phyloP scores from a whole-genome alignment of 768 basidiomycete species.

The Lentinula lateritia region DNA sequence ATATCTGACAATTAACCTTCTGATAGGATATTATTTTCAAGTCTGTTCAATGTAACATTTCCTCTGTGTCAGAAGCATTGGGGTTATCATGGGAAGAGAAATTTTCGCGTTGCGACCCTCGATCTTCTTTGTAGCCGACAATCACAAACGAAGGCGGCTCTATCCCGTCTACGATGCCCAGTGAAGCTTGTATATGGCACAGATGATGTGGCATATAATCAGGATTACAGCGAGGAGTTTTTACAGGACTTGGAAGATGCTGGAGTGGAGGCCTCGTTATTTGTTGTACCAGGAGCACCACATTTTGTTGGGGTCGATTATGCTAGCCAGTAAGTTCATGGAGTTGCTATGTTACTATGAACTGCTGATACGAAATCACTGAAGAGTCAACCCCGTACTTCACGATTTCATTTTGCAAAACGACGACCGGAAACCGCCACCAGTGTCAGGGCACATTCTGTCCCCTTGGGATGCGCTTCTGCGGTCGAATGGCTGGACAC shows the following conservation, averaged over 20 bases:
- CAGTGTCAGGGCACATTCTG: background rate
- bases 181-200: conserved; percentile 18
- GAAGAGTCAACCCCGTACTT: conserved; percentile 3
- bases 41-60: background rate
- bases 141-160: conserved; percentile 9
- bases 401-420: conserved; percentile 6
- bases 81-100: conserved; percentile 5
- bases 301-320: conserved; percentile 16
- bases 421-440: conserved; percentile 1
- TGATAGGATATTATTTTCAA: background rate
- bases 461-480: conserved; percentile 2
- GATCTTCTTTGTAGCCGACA: conserved; percentile 13
- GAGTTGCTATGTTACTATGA: background rate
- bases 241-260: conserved; percentile 14
- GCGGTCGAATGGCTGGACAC: background rate
- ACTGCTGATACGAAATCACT: too few relatives aligned
- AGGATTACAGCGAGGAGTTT: conserved; percentile 13
- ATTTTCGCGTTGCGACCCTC: conserved; percentile 9
- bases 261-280: conserved; percentile 13
- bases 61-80: conserved; percentile 11
- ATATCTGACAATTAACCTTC: background rate
- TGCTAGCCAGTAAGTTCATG: conserved; percentile 11
- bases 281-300: conserved; percentile 11
- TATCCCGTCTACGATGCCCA: conserved; percentile 16
- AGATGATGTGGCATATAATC: conserved; percentile 18